phyloP scores from a whole-genome alignment of 441 rosid genomes.

The Adansonia madagascariensis region DNA sequence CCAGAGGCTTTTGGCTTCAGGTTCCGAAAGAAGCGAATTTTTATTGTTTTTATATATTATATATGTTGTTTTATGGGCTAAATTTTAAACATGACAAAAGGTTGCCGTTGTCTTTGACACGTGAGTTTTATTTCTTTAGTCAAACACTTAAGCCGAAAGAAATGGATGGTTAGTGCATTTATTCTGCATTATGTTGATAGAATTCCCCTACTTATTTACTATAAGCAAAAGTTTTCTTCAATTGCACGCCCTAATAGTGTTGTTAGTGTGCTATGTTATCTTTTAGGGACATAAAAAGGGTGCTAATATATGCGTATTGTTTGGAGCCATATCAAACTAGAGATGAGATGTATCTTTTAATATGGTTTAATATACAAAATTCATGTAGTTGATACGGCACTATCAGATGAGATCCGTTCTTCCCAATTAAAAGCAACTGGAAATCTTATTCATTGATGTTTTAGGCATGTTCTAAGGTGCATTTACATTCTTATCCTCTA shows the following conservation, averaged over 20 bases:
- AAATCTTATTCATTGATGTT: constrained; percentile 25
- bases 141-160: constrained; percentile 56
- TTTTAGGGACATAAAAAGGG: neutral
- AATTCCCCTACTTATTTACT: constrained; percentile 28
- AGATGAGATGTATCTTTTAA: neutral
- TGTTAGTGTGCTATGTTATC: constrained; percentile 23
- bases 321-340: neutral
- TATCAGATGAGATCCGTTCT: constrained; percentile 20
- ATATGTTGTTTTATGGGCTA: constrained; percentile 21
- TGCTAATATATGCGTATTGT: neutral
- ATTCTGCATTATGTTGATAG: constrained; percentile 38
- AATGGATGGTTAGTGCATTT: constrained; percentile 46
- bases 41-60: constrained; percentile 28
- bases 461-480: constrained; percentile 26
- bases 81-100: constrained; percentile 29
- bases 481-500: constrained; percentile 46
- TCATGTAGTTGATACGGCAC: constrained; percentile 16
- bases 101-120: constrained; percentile 39
- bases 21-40: constrained; percentile 26
- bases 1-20: constrained; percentile 12
- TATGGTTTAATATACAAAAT: constrained; percentile 3
- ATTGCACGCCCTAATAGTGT: constrained; percentile 31
- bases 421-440: constrained; percentile 21
- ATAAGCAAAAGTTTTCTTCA: constrained; percentile 38
- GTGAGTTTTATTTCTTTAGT: constrained; percentile 37